phyloP scores from a whole-genome alignment of 176 grass and related monocot genomes.

The Olyra latifolia region DNA sequence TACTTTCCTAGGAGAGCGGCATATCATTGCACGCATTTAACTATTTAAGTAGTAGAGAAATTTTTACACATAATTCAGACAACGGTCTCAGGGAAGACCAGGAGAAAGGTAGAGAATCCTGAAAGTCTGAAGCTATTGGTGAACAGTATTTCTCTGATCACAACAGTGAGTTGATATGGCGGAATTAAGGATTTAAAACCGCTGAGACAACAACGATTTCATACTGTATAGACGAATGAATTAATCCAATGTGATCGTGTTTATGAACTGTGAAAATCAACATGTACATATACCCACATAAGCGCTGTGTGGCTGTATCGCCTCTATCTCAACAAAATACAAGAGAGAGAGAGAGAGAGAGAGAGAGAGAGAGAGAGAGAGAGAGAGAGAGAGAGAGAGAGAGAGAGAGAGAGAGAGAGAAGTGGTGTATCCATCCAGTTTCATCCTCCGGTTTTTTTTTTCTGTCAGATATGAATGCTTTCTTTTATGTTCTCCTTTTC shows the following conservation, averaged over 20 bases:
- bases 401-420: background rate
- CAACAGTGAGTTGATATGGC: background rate
- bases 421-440: background rate
- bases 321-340: conserved; percentile 13
- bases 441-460: background rate
- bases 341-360: background rate
- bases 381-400: background rate
- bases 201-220: background rate
- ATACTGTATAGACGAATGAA: conserved; percentile 29
- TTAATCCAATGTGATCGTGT: conserved; percentile 38
- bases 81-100: background rate
- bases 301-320: conserved; percentile 2
- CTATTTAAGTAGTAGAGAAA: no score
- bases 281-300: background rate
- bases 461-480: background rate
- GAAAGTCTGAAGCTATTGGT: background rate
- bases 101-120: background rate
- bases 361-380: background rate
- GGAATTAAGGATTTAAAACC: background rate
- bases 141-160: background rate
- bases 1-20: no score
- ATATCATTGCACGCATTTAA: no score
- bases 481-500: conserved; percentile 7
- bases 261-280: conserved; percentile 32
- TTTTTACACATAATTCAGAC: background rate